Evolutionary conservation across 495 filamentous ascomycete species (phyloP), one percentile per base, ranked within the genome.

Genomic region (Podospora conica): DNA sequence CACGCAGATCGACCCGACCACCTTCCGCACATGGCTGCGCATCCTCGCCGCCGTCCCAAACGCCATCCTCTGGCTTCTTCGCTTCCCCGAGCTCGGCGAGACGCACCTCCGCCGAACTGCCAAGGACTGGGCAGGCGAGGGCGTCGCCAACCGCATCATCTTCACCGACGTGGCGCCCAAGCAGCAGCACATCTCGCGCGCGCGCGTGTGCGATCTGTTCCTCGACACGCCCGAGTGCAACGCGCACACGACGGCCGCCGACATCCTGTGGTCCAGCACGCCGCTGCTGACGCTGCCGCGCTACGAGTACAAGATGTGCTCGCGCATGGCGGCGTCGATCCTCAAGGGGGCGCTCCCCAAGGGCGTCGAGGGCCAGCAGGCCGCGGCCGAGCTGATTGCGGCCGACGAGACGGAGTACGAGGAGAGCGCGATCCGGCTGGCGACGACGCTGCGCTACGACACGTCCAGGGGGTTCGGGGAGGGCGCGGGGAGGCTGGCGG

Each of bases 151-250:
- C n/a, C 91, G 95, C 29, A 90, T 99, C 66, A 85, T 93, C 68
- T 99, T 99, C 75, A 99, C 95, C 7, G 94, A 98, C 73, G 95
- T 97, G 6, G 95, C 95, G 4, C 93, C 93, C 10, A 99, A 99
- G 76, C 88, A 92, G 68, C 87, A 92, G 64, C 95, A 99, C 74
- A 99, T 99, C 66, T 87, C 92, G 7, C 89, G 95, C 24, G 95
- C 95, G 0, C 87, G 94, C 56, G 85, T 98, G 55, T 88, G 93
- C 75, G 95, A 99, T 75, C 83, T 99, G 40, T 97, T 99, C 72
- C 84, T 99, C 22, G 95, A 99, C 76, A 99, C 95, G 0, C 92
- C 95, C 4, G 95, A 99, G 78, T 99, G 95, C 79, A 98, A 98
- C 74, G 95, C 92, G 6, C 95, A 99, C 78, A 99, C 96, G 21